Conservation (phyloP, 2,329 filamentous ascomycete genomes). For the Arachnomyces sp. region DNA sequence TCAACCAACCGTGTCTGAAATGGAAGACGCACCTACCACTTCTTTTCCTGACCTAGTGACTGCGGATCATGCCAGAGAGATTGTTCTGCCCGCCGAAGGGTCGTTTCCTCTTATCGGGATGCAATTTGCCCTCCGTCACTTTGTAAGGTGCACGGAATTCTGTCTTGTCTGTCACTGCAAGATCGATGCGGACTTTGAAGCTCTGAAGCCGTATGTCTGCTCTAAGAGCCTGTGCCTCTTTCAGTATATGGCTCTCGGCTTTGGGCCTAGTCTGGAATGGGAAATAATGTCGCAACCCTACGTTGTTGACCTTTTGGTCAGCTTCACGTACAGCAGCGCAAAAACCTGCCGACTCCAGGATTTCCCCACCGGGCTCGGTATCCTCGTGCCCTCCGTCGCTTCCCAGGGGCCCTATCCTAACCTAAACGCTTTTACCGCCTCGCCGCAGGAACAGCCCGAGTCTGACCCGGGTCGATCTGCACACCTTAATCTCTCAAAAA, state of each 20-base stretch:
- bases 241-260: constrained; percentile 79
- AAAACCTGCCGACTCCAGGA: constrained; percentile 34
- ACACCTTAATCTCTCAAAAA: constrained; percentile 27
- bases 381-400: constrained; percentile 39
- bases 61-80: constrained; percentile 42
- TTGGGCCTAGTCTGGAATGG: constrained; percentile 77
- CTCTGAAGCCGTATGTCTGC: constrained; percentile 60
- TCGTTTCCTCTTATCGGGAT: constrained; percentile 54
- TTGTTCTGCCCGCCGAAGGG: constrained; percentile 15
- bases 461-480: constrained; percentile 7
- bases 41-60: constrained; percentile 39
- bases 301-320: constrained; percentile 76
- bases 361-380: constrained; percentile 49
- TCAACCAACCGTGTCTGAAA: constrained; percentile 18
- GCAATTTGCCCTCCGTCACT: constrained; percentile 69
- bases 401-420: background rate
- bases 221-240: constrained; percentile 67
- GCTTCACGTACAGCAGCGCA: constrained; percentile 64
- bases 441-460: no score
- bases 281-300: constrained; percentile 71
- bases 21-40: constrained; percentile 13
- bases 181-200: constrained; percentile 52
- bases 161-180: constrained; percentile 76
- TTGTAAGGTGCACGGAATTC: constrained; percentile 74
- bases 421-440: constrained; percentile 9